A percentile compares a stretch with the other conserved stretches of the same genome.
These are phyloP conservation scores for Gentiana straminea DNA, from an alignment of 257 asterid species.

Conservation along the genomic window DNA sequence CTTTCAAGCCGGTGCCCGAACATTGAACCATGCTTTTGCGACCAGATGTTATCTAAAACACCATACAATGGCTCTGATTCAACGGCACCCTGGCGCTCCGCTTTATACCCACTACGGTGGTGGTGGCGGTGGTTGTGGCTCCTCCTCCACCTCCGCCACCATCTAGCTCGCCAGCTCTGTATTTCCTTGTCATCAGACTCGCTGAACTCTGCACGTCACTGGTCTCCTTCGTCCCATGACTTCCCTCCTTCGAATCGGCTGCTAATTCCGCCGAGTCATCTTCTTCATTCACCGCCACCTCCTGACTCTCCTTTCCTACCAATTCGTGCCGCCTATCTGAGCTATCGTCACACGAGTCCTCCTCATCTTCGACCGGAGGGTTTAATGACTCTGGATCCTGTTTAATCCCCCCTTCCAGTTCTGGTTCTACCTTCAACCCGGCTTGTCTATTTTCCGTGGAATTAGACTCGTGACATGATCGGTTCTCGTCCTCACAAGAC, in stretches of 20 bases:
- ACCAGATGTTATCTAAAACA: slow-evolving; percentile 26
- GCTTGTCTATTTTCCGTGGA: slow-evolving; percentile 21
- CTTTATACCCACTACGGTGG: slow-evolving; percentile 8
- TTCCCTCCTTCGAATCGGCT: slow-evolving; percentile 16
- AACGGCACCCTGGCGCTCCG: slow-evolving; percentile 11
- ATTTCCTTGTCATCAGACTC: slow-evolving; percentile 12
- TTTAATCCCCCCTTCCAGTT: slow-evolving; percentile 13
- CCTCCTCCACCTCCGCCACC: slow-evolving; percentile 13
- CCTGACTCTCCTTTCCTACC: background rate
- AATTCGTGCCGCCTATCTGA: slow-evolving; percentile 18
- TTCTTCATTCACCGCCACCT: slow-evolving; percentile 6
- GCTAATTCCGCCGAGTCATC: slow-evolving; percentile 19
- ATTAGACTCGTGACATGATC: slow-evolving; percentile 32
- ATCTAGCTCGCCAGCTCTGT: slow-evolving; percentile 7
- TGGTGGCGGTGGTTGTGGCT: background rate
- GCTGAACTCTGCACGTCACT: slow-evolving; percentile 34
- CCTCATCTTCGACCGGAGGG: slow-evolving; percentile 15
- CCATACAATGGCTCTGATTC: slow-evolving; percentile 28
- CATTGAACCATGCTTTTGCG: slow-evolving; percentile 25
- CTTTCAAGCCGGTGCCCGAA: slow-evolving; percentile 36
- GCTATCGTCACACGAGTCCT: slow-evolving; percentile 32
- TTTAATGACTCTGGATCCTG: slow-evolving; percentile 11
- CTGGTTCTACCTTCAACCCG: slow-evolving; percentile 11
- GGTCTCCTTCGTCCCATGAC: slow-evolving; percentile 19
- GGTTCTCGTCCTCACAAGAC: slow-evolving; percentile 21